A percentile compares a stretch with the other conserved stretches of the same genome.
Evolutionary conservation across 2,329 filamentous ascomycete species (phyloP).

Genomic region (Graphilbum fragrans): DNA sequence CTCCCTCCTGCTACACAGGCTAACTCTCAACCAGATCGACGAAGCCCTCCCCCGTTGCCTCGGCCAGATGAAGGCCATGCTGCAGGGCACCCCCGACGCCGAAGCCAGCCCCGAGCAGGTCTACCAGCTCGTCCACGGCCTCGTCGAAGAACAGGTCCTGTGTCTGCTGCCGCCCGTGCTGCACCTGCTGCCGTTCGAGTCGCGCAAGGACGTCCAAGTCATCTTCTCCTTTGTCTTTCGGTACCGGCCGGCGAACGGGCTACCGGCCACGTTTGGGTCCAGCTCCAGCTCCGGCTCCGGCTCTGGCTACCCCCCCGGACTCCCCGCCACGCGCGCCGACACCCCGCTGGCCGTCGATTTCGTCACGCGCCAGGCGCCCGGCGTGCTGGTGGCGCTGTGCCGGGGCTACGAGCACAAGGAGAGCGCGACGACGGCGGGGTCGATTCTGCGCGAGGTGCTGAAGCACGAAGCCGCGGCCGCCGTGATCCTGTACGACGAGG

Average conservation of each 20-base stretch:
- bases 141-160: constrained; percentile 80
- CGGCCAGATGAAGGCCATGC: constrained; percentile 78
- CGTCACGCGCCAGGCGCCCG: constrained; percentile 73
- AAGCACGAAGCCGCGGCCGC: constrained; percentile 88
- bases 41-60: constrained; percentile 71
- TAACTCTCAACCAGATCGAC: constrained; percentile 57
- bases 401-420: constrained; percentile 82
- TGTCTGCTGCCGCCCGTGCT: constrained; percentile 73
- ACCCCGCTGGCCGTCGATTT: constrained; percentile 76
- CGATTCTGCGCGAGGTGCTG: constrained; percentile 73
- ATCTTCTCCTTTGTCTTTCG: constrained; percentile 93
- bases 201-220: constrained; percentile 87
- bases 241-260: constrained; percentile 56
- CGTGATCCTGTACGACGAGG: constrained; percentile 87
- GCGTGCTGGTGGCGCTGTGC: constrained; percentile 79
- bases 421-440: constrained; percentile 82
- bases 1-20: background rate
- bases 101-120: constrained; percentile 83
- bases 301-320: no score
- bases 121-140: constrained; percentile 68
- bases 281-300: background rate
- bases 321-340: constrained; percentile 12
- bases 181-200: constrained; percentile 82
- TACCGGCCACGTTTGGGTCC: background rate
- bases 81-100: constrained; percentile 90